Base-by-base conservation (phyloP, 192 early-diverging fungal species). In the Gaertneriomyces sp. region DNA sequence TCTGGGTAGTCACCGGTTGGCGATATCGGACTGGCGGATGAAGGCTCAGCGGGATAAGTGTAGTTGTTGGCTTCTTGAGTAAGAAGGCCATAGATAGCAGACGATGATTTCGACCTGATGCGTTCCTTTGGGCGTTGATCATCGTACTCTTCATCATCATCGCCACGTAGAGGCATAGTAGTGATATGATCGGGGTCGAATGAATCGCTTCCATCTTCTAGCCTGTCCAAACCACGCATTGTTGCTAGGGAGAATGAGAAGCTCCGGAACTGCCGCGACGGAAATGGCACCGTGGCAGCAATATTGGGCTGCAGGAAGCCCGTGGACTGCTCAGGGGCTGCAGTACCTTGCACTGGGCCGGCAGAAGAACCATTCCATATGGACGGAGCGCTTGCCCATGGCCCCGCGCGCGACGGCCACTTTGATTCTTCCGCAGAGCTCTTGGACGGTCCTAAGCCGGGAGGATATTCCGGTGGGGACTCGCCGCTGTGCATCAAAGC, bases 61-160 rank as follows among this genome's bases (percentile, higher is more conserved):
- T 65, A 65, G 5, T 39, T 14, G n/a, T n/a, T 7, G 42, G 79
- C 73, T 49, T 84, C 75, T 40, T 81, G 70, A 33, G 85, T 72
- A 52, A 87, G 53, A 6, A 88, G 46, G 20, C 83, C 86, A 71
- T 82, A 87, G 49, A 88, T 84, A 3, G 83, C 85, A 9, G 85
- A 85, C 5, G 87, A 85, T 4, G 85, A 88, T 68, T 89, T 85
- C 16, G 84, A 87, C 25, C 86, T 63, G 8, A 75, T 70, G 42
- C 87, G 75, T 12, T 73, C 78, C 61, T 78, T 78, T 7, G 80
- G 75, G 7, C 79, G 55, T 20, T 67, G 50, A 19, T 44, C 45
- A 51, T 61, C 71, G 58, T 63, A 72, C 6, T 78, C 76, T 59
- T 81, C 81, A 76, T 88, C 42, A 66, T 61, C 75, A 65, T 64